A percentile compares a stretch with the other conserved stretches of the same genome.
Conservation (phyloP, 1,284 basidiomycete species). For the Ustilago nuda region DNA sequence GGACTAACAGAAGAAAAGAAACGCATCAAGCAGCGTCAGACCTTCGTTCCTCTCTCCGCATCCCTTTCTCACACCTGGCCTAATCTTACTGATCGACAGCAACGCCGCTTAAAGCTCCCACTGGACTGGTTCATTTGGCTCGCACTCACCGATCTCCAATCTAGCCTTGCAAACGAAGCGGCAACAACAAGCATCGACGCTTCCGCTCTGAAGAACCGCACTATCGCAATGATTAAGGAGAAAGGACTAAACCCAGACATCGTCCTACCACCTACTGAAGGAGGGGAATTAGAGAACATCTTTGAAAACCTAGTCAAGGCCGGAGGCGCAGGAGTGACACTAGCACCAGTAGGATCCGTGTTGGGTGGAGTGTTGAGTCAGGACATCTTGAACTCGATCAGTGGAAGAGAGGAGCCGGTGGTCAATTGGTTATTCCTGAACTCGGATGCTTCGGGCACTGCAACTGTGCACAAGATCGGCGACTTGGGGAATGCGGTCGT, state of each 20-base stretch:
- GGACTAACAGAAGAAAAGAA: conserved; percentile 67
- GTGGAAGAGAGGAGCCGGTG: conserved; percentile 88
- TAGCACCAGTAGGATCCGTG: conserved; percentile 82
- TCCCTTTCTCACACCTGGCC: conserved; percentile 74
- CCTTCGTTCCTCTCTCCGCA: conserved; percentile 77
- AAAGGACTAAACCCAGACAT: conserved; percentile 26
- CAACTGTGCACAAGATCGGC: conserved; percentile 24
- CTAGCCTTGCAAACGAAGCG: neutral
- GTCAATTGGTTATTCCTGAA: conserved; percentile 92
- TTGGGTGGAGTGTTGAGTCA: conserved; percentile 93
- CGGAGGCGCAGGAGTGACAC: conserved; percentile 79
- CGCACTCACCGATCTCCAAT: conserved; percentile 25
- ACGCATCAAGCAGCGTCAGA: conserved; percentile 76
- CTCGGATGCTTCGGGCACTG: conserved; percentile 70
- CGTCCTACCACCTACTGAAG: conserved; percentile 9
- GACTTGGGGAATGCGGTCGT: conserved; percentile 3
- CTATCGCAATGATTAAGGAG: conserved; percentile 20
- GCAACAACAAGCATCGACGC: conserved; percentile 10
- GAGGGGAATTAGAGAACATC: conserved; percentile 17
- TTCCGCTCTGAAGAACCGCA: conserved; percentile 11
- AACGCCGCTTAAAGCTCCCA: conserved; percentile 21
- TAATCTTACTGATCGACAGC: conserved; percentile 69
- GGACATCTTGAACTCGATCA: conserved; percentile 90
- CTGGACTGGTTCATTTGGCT: conserved; percentile 40
- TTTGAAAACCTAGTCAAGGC: conserved; percentile 21